Evolutionary conservation across 768 basidiomycete genomes (phyloP), one percentile per base, ranked within the genome.

Genomic region (Auriscalpium microsporum): DNA sequence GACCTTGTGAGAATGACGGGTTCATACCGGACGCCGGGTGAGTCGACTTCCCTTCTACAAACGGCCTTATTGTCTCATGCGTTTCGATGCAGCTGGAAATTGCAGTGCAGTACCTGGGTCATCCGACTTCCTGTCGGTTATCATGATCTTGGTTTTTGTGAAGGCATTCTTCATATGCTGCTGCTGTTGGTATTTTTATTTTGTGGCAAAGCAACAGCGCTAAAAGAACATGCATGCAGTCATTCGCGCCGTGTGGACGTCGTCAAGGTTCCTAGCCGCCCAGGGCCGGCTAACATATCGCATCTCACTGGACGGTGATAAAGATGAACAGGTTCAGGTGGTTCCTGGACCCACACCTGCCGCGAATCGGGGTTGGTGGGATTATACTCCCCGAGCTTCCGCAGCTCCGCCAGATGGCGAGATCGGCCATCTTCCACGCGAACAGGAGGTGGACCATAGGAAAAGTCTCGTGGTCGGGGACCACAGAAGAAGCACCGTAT

Each of bases 141-240:
- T 67, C 7, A 67, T 83, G 17, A 68, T 76, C 17, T 67, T 83
- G 13, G 77, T 80, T 52, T 72, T 82, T 17, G 58, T 71, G 13
- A 79, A 84, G 62, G 77, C 81, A 0, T 62, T 78, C n/a, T 82
- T 84, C 62, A 75, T 84, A 23, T 79, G 76, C 59, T 67, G 71
- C 40, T 85, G 83, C 63, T 84, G 84, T 84, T 60, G 58, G 82
- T 73, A 10, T 16, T 16, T 13, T 52, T 14, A 28, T n/a, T 28
- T 5, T 50, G 35, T 50, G 28, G 16, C 34, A 13, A 13, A 50
- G 21, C n/a, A 19, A 14, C 49, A 4, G 13, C 34, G 46, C 34
- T 50, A 4, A 28, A 28, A 28, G 28, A 28, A 50, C 16, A 10
- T n/a, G 3, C 2, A 13, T 10, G 2, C 33, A 50, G 49, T 50